phyloP scores from a whole-genome alignment of 352 stramenopile species.

The Phytophthora boehmeriae region DNA sequence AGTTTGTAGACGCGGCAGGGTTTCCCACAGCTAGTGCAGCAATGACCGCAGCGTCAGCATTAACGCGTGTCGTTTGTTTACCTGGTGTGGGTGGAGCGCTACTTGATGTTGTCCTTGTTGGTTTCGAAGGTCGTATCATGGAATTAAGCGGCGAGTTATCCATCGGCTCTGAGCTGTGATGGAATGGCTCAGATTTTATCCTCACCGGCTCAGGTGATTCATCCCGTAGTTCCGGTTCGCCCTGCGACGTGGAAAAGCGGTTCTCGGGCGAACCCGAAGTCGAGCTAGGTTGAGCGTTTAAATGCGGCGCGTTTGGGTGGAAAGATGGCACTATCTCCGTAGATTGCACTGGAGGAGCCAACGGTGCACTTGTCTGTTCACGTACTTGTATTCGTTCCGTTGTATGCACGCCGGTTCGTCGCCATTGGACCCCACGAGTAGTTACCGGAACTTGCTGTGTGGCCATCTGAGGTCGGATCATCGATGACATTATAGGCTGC shows the following conservation, averaged over 20 bases:
- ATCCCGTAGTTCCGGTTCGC: conserved; percentile 1
- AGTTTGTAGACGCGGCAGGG: background rate
- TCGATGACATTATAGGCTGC: conserved; percentile 10
- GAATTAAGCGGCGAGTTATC: conserved; percentile 3
- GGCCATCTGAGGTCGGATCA: conserved; percentile 3
- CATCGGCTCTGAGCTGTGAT: too few species aligned
- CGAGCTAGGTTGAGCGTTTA: background rate
- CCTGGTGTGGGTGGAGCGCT: background rate
- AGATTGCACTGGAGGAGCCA: background rate
- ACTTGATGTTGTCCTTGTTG: background rate
- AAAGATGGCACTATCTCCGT: background rate
- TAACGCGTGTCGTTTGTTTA: background rate
- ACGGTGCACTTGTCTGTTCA: background rate
- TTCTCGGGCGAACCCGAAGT: conserved; percentile 1
- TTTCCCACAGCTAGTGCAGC: conserved; percentile 24
- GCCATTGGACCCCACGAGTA: background rate
- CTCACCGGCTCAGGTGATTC: conserved; percentile 2
- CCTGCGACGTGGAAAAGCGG: conserved; percentile 6
- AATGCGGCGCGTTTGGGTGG: background rate
- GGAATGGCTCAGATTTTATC: background rate
- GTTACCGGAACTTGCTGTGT: background rate
- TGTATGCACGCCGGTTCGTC: background rate
- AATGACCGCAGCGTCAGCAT: conserved; percentile 31
- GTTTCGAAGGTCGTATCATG: background rate
- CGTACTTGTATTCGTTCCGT: background rate